Base-by-base conservation (phyloP, 495 filamentous ascomycete species). In the Umbilicaria muhlenbergii region DNA sequence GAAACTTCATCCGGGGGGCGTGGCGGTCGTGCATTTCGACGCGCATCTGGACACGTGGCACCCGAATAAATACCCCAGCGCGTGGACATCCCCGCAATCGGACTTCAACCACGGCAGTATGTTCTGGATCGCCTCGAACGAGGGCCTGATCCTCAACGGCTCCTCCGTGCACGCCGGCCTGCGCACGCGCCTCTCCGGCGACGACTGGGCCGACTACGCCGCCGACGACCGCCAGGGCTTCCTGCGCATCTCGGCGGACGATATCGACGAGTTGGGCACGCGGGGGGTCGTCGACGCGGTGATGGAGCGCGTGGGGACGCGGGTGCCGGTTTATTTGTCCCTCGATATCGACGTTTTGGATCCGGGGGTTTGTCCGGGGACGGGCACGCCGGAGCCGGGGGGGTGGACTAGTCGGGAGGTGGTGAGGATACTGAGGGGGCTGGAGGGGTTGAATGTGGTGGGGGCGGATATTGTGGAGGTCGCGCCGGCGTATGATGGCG, bases 381-480 rank as follows among this genome's bases (percentile, higher is more conserved):
- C 80, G 0, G 81, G 80, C 2, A 83, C 80, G 0, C 81, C 81
- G 1, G 81, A 84, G 60, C 70, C 79, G 1, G 80, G 80, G 42
- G 80, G 81, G 12, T 85, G 80, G 80, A 83, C 80, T 11, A 82
- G 72, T 24, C 61, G 80, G 17, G 81, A 85, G 58, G 63, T 84
- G 47, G 82, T 82, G 38, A 62, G 75, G 3, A 80, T 85, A 39
- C 53, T 84, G 58, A 65, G 80, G 18, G 81, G 80, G 0, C 58
- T 85, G 7, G 78, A 83, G 64, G 69, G 67, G 32, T 48, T 86
- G 55, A 83, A 84, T 55, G 52, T 84, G 1, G 78, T 86, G 15
- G 81, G 81, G 0, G 80, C 77, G 3, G 81, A 84, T 60, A 77
- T 89, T 48, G 85, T 93, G 17, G 85, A 93, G 70, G 85, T 93